Conservation (phyloP, 2,329 filamentous ascomycete genomes). For the Colletotrichum cordylinicola region DNA sequence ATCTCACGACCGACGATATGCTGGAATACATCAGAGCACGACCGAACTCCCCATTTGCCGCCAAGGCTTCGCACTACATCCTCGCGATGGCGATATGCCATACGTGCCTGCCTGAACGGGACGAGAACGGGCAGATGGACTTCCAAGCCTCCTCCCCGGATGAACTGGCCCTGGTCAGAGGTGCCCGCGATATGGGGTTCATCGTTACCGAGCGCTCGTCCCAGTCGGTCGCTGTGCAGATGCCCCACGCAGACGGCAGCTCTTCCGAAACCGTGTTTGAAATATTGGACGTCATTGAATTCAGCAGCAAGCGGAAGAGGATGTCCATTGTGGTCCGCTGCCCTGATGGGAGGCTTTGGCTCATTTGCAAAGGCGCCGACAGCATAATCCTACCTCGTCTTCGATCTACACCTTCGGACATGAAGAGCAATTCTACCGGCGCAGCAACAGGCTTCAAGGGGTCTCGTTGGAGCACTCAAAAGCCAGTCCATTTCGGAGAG, state of each 20-base stretch:
- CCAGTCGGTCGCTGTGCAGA: slow-evolving; percentile 65
- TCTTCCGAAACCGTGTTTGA: slow-evolving; percentile 70
- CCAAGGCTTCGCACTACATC: slow-evolving; percentile 81
- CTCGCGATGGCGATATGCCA: slow-evolving; percentile 87
- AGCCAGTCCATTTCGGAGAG: slow-evolving; percentile 59
- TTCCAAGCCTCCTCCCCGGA: slow-evolving; percentile 92
- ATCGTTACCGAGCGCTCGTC: slow-evolving; percentile 76
- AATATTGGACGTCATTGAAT: slow-evolving; percentile 86
- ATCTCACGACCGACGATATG: slow-evolving; percentile 75
- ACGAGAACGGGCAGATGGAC: slow-evolving; percentile 70
- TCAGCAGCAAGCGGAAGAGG: slow-evolving; percentile 85
- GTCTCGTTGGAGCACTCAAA: slow-evolving; percentile 59
- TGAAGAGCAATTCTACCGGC: slow-evolving; percentile 27
- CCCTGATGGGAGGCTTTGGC: slow-evolving; percentile 79
- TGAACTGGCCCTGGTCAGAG: slow-evolving; percentile 83
- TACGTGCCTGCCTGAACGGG: slow-evolving; percentile 83
- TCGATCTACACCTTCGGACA: slow-evolving; percentile 73
- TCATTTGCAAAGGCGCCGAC: slow-evolving; percentile 92
- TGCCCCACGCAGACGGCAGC: slow-evolving; percentile 41
- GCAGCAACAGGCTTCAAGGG: slow-evolving; percentile 60
- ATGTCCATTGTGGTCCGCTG: slow-evolving; percentile 91
- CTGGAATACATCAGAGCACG: slow-evolving; percentile 77
- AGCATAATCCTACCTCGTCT: slow-evolving; percentile 80
- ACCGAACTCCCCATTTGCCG: slow-evolving; percentile 78
- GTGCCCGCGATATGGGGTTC: slow-evolving; percentile 85